A percentile compares a stretch with the other conserved stretches of the same genome.
Conservation (phyloP, 2,329 filamentous ascomycete genomes). For the Boeremia exigua region DNA sequence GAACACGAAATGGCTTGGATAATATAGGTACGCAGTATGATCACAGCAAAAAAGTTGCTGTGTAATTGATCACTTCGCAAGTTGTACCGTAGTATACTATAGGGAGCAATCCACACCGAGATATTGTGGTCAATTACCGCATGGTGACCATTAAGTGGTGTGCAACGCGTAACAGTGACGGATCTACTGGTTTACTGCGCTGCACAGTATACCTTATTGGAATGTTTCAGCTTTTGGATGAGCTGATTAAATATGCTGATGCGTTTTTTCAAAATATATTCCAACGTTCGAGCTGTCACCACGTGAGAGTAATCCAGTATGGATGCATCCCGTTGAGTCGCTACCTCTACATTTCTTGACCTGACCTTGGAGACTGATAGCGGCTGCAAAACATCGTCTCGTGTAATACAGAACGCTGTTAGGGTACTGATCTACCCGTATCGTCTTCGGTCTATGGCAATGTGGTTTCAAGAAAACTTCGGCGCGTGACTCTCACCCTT, state of each 20-base stretch:
- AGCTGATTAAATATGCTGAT: background rate
- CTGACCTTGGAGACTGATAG: slow-evolving; percentile 4
- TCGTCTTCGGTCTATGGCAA: background rate
- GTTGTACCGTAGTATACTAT: no score
- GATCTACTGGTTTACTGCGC: background rate
- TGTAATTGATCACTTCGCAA: no score
- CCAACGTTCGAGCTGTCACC: background rate
- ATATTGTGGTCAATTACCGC: background rate
- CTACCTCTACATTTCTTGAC: slow-evolving; percentile 12
- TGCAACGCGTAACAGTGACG: background rate
- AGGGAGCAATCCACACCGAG: slow-evolving; percentile 17
- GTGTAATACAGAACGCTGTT: slow-evolving; percentile 3
- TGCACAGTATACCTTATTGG: background rate
- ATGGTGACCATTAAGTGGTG: background rate
- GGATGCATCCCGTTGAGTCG: slow-evolving; percentile 17
- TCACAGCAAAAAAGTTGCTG: no score
- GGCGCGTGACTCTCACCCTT: slow-evolving; percentile 14
- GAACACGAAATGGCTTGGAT: no score
- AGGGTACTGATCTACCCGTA: background rate
- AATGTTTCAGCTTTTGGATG: background rate
- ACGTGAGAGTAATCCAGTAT: slow-evolving; percentile 40
- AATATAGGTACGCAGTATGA: no score
- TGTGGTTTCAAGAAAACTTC: slow-evolving; percentile 12
- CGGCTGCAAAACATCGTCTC: slow-evolving; percentile 5
- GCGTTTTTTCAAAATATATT: background rate